Base-by-base conservation (phyloP, 129 eudicot genomes). In the Deinandra increscens region DNA sequence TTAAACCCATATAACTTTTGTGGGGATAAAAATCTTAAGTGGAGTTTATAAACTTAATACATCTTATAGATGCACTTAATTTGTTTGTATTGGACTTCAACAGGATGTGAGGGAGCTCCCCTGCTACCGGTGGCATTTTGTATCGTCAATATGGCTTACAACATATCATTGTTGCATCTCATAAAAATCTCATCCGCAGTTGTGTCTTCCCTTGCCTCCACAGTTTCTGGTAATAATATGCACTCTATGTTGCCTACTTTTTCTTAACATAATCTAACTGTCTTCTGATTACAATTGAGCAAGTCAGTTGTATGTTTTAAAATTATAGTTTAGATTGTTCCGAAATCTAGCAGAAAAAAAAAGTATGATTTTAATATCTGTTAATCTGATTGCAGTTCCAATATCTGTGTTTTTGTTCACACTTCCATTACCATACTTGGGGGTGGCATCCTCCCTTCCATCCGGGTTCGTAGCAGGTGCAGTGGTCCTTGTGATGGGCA, bases 41-140 rank as follows among this genome's bases (percentile, higher is more conserved):
- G 66, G 31, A 31, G 11, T 44, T 20, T 72, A 46, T 62, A 46
- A 9, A 55, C 26, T 36, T 15, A 4, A 49, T 9, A 23, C 45
- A 45, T 45, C 2, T 7, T 29, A 64, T 11, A 50, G 43, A 12
- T 8, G 31, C 36, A 42, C 60, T 13, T 11, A 75, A 49, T 46
- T 50, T 0, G 14, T 48, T 71, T 14, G 55, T 49, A 20, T 29
- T 48, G 68, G 69, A 69, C 46, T 75, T 55, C 38, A 7, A 60
- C 88, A 93, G 99, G 87, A 81, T 93, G 99, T 69, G 78, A 83
- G 58, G 99, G 99, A 48, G 99, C 99, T 49, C 99, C 99, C 26
- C 60, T 93, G 59, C 69, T 93, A 67, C 99, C 99, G 1, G 49
- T 93, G 54, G 78, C 89, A 29, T 93, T 93, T 74, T 76, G 89